Evolutionary conservation across 2,329 filamentous ascomycete species (phyloP).

Genomic region (Chrysoporthe deuterocubensis): DNA sequence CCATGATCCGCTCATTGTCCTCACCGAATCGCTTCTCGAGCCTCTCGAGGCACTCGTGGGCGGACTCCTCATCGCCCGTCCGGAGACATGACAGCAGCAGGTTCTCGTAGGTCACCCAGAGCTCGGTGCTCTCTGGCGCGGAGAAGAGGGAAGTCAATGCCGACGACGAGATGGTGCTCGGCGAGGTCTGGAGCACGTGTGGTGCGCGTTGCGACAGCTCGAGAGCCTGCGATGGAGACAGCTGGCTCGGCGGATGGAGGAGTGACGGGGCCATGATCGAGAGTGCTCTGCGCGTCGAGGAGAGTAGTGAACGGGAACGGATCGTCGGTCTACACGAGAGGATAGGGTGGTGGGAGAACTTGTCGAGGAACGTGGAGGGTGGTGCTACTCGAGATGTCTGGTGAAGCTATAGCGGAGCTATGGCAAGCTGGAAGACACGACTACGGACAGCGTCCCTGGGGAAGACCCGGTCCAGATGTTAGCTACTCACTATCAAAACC

Average conservation of each 20-base stretch:
- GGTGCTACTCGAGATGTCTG: neutral
- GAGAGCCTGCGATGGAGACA: conserved; percentile 60
- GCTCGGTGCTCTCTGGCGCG: conserved; percentile 71
- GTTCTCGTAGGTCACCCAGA: conserved; percentile 88
- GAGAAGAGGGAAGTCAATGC: conserved; percentile 58
- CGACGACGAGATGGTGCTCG: conserved; percentile 59
- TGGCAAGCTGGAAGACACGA: neutral
- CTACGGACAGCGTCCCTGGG: neutral
- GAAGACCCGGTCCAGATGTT: neutral
- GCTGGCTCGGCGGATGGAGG: conserved; percentile 59
- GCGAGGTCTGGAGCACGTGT: conserved; percentile 56
- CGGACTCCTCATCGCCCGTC: conserved; percentile 80
- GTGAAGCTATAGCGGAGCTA: neutral
- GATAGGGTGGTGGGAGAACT: too few relatives aligned
- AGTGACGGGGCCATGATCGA: conserved; percentile 55
- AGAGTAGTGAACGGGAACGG: neutral
- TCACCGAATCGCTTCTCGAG: conserved; percentile 81
- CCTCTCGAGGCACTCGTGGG: conserved; percentile 73
- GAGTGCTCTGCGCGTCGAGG: neutral
- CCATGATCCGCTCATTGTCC: conserved; percentile 85
- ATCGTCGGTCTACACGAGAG: neutral
- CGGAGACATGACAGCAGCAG: conserved; percentile 82
- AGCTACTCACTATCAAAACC: neutral
- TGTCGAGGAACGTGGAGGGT: neutral
- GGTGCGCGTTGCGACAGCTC: conserved; percentile 66